Evolutionary conservation across 2,329 filamentous ascomycete genomes (phyloP).

Genomic region (Penicillium sp.): DNA sequence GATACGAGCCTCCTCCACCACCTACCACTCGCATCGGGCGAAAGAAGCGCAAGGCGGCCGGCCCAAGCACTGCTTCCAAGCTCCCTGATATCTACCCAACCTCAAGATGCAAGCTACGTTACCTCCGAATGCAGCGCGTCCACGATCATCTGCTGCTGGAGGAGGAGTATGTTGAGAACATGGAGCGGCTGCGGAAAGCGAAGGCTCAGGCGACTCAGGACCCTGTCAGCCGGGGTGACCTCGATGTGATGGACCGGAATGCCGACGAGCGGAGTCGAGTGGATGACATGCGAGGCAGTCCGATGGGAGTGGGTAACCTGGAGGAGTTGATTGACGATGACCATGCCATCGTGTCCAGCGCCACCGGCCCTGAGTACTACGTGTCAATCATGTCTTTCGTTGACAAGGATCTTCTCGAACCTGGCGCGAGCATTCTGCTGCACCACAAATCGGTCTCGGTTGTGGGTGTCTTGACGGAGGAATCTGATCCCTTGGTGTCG

Average conservation of each 20-base stretch:
- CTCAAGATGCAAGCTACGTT: constrained; percentile 93
- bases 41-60: constrained; percentile 96
- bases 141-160: constrained; percentile 96
- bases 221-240: constrained; percentile 58
- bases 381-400: constrained; percentile 99
- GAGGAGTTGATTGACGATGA: constrained; percentile 99
- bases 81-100: constrained; percentile 92
- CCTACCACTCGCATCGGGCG: constrained; percentile 95
- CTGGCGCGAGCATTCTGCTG: constrained; percentile 88
- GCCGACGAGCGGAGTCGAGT: constrained; percentile 93
- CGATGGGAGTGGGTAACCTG: constrained; percentile 95
- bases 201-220: constrained; percentile 65
- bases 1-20: constrained; percentile 97
- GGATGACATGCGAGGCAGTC: constrained; percentile 96
- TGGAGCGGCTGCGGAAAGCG: constrained; percentile 89
- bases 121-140: constrained; percentile 96
- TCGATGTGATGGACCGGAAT: constrained; percentile 78
- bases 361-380: constrained; percentile 97
- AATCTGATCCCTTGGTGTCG: constrained; percentile 89
- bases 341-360: constrained; percentile 96
- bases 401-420: constrained; percentile 96
- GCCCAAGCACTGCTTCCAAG: constrained; percentile 91
- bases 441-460: constrained; percentile 99
- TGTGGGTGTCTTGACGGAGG: constrained; percentile 93
- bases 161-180: constrained; percentile 98